Conservation (phyloP, 495 filamentous ascomycete genomes). For the Chaetomium cochliodes region DNA sequence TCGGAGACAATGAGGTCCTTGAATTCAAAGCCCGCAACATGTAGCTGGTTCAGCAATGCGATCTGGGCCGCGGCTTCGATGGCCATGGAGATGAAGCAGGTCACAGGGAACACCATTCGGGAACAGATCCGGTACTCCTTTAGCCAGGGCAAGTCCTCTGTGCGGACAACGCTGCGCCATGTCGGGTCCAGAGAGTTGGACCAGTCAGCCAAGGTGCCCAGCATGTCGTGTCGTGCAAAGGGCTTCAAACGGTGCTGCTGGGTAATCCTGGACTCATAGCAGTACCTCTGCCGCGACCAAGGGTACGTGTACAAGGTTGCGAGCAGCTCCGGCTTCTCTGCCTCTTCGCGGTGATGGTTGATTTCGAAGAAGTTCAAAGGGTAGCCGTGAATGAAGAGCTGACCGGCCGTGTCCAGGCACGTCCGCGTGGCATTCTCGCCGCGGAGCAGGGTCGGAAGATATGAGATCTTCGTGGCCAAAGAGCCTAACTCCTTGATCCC, state of each 20-base stretch:
- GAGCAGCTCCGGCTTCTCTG: background rate
- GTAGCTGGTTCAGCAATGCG: conserved; percentile 30
- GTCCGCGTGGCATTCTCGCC: conserved; percentile 43
- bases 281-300: conserved; percentile 50
- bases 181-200: conserved; percentile 45
- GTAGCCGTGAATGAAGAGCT: conserved; percentile 44
- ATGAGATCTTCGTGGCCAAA: conserved; percentile 41
- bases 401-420: conserved; percentile 41
- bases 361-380: conserved; percentile 5
- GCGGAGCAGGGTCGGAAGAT: conserved; percentile 45
- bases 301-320: conserved; percentile 47
- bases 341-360: background rate
- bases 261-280: conserved; percentile 50
- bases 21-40: conserved; percentile 29
- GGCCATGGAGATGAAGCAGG: conserved; percentile 51
- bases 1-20: conserved; percentile 26
- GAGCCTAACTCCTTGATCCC: conserved; percentile 48
- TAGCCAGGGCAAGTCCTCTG: conserved; percentile 51
- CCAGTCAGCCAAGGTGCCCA: conserved; percentile 46
- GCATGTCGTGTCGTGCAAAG: conserved; percentile 47
- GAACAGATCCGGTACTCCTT: conserved; percentile 45
- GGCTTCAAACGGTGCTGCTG: conserved; percentile 49
- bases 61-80: conserved; percentile 41
- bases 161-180: conserved; percentile 51
- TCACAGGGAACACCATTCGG: conserved; percentile 47